Evolutionary conservation across 2,329 filamentous ascomycete genomes (phyloP).

Genomic region (Penicillium brasilianum): DNA sequence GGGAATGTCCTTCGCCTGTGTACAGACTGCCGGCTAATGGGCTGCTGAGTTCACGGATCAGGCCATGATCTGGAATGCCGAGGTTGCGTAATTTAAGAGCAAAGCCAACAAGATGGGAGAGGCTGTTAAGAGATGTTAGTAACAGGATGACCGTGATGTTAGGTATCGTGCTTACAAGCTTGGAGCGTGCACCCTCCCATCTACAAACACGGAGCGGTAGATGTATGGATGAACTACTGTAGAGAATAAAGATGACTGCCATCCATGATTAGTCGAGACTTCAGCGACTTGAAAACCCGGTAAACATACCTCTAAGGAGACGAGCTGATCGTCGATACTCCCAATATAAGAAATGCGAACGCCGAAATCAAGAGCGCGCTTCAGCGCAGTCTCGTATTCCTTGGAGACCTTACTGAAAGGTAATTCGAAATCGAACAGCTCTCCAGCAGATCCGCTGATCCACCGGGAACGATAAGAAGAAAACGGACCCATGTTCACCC

Average conservation of each 20-base stretch:
- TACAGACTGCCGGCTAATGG: constrained; percentile 91
- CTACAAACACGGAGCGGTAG: constrained; percentile 93
- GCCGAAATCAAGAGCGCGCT: constrained; percentile 75
- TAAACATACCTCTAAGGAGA: constrained; percentile 77
- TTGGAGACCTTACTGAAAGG: constrained; percentile 80
- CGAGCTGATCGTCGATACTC: constrained; percentile 95
- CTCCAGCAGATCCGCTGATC: constrained; percentile 86
- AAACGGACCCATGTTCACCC: constrained; percentile 92
- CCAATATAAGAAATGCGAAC: constrained; percentile 86
- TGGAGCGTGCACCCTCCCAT: constrained; percentile 86
- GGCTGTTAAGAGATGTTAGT: constrained; percentile 47
- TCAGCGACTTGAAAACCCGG: no score
- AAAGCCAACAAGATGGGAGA: constrained; percentile 91
- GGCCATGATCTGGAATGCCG: constrained; percentile 88
- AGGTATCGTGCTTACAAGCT: constrained; percentile 69
- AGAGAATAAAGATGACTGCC: constrained; percentile 79
- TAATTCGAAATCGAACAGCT: constrained; percentile 91
- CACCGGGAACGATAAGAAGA: constrained; percentile 88
- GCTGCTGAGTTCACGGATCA: constrained; percentile 85
- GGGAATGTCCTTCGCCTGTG: constrained; percentile 88
- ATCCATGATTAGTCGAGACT: constrained; percentile 5
- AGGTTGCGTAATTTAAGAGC: constrained; percentile 92
- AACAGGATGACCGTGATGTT: background rate
- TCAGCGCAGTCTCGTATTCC: constrained; percentile 76
- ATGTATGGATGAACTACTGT: constrained; percentile 89